A percentile compares a stretch with the other conserved stretches of the same genome.
Evolutionary conservation across 1,284 basidiomycete species (phyloP).

Genomic region (Malassezia furfur): DNA sequence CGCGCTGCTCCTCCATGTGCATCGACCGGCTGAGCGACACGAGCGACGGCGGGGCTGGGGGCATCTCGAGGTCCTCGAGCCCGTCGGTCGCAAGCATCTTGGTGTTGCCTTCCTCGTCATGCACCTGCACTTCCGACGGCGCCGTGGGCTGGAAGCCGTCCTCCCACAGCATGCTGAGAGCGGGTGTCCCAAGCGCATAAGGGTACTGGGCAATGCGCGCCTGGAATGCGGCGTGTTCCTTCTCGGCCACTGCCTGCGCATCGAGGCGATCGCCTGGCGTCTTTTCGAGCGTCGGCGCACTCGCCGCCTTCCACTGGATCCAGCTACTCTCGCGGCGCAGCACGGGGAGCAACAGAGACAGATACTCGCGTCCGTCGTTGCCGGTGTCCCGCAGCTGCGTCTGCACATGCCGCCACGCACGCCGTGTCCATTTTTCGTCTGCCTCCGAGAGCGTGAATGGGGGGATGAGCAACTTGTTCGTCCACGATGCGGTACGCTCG

Average conservation of each 20-base stretch:
- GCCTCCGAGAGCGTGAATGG: conserved; percentile 25
- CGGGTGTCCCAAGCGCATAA: conserved; percentile 35
- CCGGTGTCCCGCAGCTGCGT: conserved; percentile 31
- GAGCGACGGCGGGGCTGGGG: conserved; percentile 26
- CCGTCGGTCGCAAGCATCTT: conserved; percentile 34
- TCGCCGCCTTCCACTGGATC: conserved; percentile 41
- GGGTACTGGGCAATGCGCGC: conserved; percentile 15
- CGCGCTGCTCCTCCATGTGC: conserved; percentile 25
- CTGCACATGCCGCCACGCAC: conserved; percentile 34
- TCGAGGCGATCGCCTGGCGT: conserved; percentile 22
- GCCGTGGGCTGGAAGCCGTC: conserved; percentile 31
- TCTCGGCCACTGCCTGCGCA: background rate
- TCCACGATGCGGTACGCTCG: conserved; percentile 54
- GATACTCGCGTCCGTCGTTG: conserved; percentile 29
- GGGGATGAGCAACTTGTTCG: conserved; percentile 34
- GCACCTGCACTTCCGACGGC: conserved; percentile 20
- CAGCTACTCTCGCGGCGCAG: conserved; percentile 34
- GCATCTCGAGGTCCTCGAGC: conserved; percentile 37
- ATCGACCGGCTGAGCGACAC: conserved; percentile 28
- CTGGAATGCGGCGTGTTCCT: conserved; percentile 28
- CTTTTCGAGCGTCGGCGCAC: conserved; percentile 38
- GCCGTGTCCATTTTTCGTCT: conserved; percentile 39
- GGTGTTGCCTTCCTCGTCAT: conserved; percentile 32
- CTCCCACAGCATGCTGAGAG: conserved; percentile 41
- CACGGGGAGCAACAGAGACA: conserved; percentile 28